Base-by-base conservation (phyloP, 495 filamentous ascomycete species). In the Aspergillus coremiiformis region DNA sequence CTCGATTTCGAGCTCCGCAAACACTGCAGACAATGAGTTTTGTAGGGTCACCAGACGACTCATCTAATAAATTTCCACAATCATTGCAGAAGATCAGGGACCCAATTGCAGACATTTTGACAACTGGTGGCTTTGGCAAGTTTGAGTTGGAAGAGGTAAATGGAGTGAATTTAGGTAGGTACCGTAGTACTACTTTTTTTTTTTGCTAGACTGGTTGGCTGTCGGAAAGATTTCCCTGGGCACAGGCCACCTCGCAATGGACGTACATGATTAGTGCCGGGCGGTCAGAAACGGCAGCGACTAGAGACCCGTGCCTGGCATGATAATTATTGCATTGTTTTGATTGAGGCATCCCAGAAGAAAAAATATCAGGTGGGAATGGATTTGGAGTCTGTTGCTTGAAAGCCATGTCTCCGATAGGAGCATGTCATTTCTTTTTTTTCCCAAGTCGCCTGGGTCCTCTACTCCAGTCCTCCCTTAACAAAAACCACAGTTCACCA, bases 51-150 rank as follows among this genome's bases (percentile, higher is more conserved):
- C 89, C 87, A 44, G 84, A 82, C 20, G 87, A 87, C 21, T 81
- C 78, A 21, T 93, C 88, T 41, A 98, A 79, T 2, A 96, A 78
- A 67, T 95, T 92, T 42, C 92, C 91, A 66, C 92, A 96, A 65
- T 90, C 89, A 15, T 82, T 89, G 72, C 93, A 96, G 71, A 98
- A 98, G 35, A 96, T 82, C 26, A 96, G 75, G 24, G 90, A 93
- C 21, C 90, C 92, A 54, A 96, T 87, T 9, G 84, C 81, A 52
- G 92, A 83, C 90, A 95, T 96, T 24, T 54, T 72, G 56, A 26
- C n/a, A 32, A 37, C 2, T n/a, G 2, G 44, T 27, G 15, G 11
- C 23, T 14, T 12, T 8, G 4, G n/a, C 3, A 23, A 33, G 29
- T 4, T 37, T 42, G 42, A 20, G 39, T 20, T 15, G 22, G 15